Percentiles rank a stretch among this genome's conserved stretches.
Evolutionary conservation across 2,329 filamentous ascomycete species (phyloP).

Genomic region (Dactylellina drechsleri): DNA sequence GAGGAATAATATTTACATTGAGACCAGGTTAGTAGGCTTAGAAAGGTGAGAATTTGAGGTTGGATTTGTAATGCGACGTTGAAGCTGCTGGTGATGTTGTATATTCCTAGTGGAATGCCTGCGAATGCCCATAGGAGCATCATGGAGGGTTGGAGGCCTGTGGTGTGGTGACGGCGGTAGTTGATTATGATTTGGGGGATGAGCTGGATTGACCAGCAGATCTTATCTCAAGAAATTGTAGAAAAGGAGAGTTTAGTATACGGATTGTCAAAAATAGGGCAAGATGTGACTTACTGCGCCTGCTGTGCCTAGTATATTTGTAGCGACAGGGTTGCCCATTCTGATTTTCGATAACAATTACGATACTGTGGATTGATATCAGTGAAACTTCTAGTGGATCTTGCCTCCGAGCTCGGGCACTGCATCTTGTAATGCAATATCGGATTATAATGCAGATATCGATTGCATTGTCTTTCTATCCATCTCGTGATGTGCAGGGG

Average conservation of each 20-base stretch:
- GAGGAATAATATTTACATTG: constrained; percentile 66
- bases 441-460: too few species aligned
- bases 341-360: too few species aligned
- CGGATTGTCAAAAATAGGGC: not conserved
- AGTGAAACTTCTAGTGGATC: too few species aligned
- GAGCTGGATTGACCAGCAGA: constrained; percentile 76
- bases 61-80: constrained; percentile 64
- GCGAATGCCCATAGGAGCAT: constrained; percentile 78
- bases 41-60: constrained; percentile 63
- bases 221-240: constrained; percentile 46
- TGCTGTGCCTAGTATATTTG: constrained; percentile 70
- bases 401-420: too few species aligned
- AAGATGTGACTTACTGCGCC: constrained; percentile 66
- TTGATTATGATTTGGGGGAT: constrained; percentile 77
- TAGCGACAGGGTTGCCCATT: constrained; percentile 69
- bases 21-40: constrained; percentile 64
- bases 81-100: constrained; percentile 64
- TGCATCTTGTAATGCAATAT: too few species aligned
- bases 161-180: constrained; percentile 72
- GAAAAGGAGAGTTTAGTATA: constrained; percentile 1
- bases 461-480: too few species aligned
- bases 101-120: constrained; percentile 72
- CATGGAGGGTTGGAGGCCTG: constrained; percentile 74
- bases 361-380: too few species aligned
- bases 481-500: too few species aligned